Evolutionary conservation across 345 rosid genomes (phyloP).

Genomic region (Melaleuca alternifolia): DNA sequence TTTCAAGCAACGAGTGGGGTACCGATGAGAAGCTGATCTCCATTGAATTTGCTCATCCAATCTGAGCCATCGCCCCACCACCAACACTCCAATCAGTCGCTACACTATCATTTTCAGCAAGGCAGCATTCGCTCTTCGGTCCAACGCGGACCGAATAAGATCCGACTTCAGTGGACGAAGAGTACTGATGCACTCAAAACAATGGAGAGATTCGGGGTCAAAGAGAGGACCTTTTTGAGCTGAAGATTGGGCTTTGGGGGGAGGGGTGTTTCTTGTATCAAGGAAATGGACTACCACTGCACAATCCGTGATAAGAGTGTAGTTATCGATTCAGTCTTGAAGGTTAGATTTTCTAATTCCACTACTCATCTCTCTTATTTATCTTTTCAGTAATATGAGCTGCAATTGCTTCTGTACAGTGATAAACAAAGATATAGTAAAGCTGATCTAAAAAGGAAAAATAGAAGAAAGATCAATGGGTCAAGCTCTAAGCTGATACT

Average conservation of each 20-base stretch:
- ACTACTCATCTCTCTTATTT: background rate
- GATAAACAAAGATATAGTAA: background rate
- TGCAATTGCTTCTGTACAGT: background rate
- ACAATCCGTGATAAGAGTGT: background rate
- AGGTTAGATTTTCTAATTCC: background rate
- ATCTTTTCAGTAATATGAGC: background rate
- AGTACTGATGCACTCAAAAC: background rate
- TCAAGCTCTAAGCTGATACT: background rate
- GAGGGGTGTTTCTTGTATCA: background rate
- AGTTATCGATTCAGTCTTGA: background rate
- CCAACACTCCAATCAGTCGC: constrained; percentile 5
- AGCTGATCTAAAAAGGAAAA: background rate
- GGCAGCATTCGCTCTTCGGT: constrained; percentile 2
- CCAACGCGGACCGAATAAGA: background rate
- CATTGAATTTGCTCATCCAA: background rate
- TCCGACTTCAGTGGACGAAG: constrained; percentile 16
- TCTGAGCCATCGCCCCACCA: background rate
- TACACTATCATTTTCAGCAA: constrained; percentile 5
- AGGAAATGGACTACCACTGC: background rate
- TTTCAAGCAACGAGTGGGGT: background rate
- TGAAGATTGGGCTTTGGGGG: no score
- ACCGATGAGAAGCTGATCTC: background rate
- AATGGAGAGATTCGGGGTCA: background rate
- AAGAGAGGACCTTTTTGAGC: background rate
- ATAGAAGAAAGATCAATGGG: background rate